A percentile compares a stretch with the other conserved stretches of the same genome.
Evolutionary conservation across 2,329 filamentous ascomycete genomes (phyloP).

Genomic region (Diaporthe citri): DNA sequence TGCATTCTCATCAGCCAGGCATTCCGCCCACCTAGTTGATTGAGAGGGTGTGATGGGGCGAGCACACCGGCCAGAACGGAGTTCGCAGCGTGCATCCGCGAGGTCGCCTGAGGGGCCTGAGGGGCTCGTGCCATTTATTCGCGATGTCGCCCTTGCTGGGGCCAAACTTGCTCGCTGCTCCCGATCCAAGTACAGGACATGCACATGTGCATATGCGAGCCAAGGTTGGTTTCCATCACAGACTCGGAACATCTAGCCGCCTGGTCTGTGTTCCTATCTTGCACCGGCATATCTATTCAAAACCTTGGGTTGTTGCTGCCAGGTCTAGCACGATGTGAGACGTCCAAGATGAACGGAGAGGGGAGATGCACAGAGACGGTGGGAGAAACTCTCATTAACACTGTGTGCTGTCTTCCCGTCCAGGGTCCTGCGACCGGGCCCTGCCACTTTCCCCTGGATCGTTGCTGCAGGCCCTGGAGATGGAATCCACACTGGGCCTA

Average conservation of each 20-base stretch:
- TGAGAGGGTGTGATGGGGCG: constrained; percentile 29
- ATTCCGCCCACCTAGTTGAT: neutral
- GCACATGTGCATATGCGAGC: constrained; percentile 5
- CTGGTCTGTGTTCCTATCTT: neutral
- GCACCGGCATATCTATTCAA: neutral
- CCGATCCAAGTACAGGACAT: neutral
- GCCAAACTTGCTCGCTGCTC: neutral
- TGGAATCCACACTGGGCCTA: constrained; percentile 14
- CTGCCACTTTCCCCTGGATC: constrained; percentile 29
- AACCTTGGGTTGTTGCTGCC: neutral
- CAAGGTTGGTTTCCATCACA: constrained; percentile 12
- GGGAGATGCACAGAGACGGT: neutral
- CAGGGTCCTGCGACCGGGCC: constrained; percentile 11
- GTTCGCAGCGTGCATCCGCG: constrained; percentile 21
- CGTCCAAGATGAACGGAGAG: neutral
- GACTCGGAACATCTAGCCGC: neutral
- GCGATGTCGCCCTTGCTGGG: constrained; percentile 15
- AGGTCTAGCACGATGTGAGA: neutral
- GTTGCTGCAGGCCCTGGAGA: constrained; percentile 29
- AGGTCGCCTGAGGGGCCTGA: constrained; percentile 14
- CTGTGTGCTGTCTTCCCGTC: neutral
- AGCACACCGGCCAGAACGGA: constrained; percentile 17
- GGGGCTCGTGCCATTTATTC: constrained; percentile 23
- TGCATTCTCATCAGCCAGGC: neutral
- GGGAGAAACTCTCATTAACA: neutral